Base-by-base conservation (phyloP, 129 eudicot species). In the Deinandra increscens region DNA sequence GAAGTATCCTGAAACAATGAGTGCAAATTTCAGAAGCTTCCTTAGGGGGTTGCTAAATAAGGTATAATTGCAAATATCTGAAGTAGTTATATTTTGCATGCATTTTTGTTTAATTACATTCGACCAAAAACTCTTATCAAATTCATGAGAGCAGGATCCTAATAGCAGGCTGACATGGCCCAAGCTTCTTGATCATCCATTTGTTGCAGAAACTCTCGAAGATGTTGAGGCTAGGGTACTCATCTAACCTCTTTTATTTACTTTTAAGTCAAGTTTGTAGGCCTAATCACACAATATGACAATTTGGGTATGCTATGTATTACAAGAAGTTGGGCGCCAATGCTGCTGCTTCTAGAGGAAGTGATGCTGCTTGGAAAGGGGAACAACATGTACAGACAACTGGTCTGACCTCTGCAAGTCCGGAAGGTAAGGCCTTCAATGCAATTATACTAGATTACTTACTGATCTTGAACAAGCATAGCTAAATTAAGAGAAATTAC, bases 111-210 rank as follows among this genome's bases (percentile, higher is more conserved):
- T 14, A 15, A 18, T 75, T 58, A 50, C 37, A 58, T 17, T 34
- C 36, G 49, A 38, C 43, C 43, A 31, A 9, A 45, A 61, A 55
- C 29, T 55, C 9, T 41, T 41, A 29, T 71, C 29, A 44, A 38
- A 70, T 14, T 84, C 11, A 11, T 75, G 69, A 26, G 77, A 58
- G 33, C 86, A 94, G 99, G 94, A 73, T 73, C 99, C 99, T 20
- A 91, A 90, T 46, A 79, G 81, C 75, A 87, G 99, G 75, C 82
- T 94, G 72, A 78, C 96, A 39, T 94, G 99, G 99, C 99, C 99
- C 63, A 84, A 87, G 60, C 97, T 94, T 60, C 96, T 94, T 76
- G 91, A 90, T 10, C 99, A 94, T 80, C 93, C 99, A 49, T 94
- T 94, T 82, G 89, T 94, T 70, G 79, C 64, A 66, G 97, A 90